A percentile compares a stretch with the other conserved stretches of the same genome.
Conservation (phyloP, 768 basidiomycete species). For the Rhizopogon vulgaris region DNA sequence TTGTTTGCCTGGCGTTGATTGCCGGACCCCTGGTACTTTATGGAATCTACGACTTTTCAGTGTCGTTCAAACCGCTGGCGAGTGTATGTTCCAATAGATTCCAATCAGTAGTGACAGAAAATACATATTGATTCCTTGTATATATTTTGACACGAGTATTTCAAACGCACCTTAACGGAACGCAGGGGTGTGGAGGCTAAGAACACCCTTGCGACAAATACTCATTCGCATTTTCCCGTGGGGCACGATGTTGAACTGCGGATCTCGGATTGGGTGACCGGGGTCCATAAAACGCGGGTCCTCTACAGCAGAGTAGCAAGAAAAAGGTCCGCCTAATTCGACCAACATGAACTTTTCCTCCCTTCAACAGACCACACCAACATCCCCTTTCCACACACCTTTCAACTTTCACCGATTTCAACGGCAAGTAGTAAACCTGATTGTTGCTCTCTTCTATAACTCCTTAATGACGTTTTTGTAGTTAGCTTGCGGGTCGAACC, state of each 20-base stretch:
- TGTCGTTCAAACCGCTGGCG: no score
- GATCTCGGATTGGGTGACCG: slow-evolving; percentile 8
- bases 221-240: background rate
- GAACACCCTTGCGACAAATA: background rate
- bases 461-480: slow-evolving; percentile 1
- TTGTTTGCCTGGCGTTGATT: slow-evolving; percentile 33
- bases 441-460: slow-evolving; percentile 3
- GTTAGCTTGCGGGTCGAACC: slow-evolving; percentile 3
- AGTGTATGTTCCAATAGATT: no score
- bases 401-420: slow-evolving; percentile 5
- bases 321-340: slow-evolving; percentile 51
- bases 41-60: background rate
- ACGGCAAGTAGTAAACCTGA: slow-evolving; percentile 6
- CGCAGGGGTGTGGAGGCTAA: background rate
- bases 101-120: background rate
- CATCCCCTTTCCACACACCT: slow-evolving; percentile 9
- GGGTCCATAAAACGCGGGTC: slow-evolving; percentile 20
- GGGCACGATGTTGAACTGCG: background rate
- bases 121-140: no score
- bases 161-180: background rate
- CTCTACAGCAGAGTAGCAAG: slow-evolving; percentile 17
- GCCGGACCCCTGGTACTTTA: slow-evolving; percentile 12
- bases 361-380: slow-evolving; percentile 34
- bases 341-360: slow-evolving; percentile 44
- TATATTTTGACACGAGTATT: no score